Conservation (phyloP, 73 alveolate species). For the Breviolum minutum region DNA sequence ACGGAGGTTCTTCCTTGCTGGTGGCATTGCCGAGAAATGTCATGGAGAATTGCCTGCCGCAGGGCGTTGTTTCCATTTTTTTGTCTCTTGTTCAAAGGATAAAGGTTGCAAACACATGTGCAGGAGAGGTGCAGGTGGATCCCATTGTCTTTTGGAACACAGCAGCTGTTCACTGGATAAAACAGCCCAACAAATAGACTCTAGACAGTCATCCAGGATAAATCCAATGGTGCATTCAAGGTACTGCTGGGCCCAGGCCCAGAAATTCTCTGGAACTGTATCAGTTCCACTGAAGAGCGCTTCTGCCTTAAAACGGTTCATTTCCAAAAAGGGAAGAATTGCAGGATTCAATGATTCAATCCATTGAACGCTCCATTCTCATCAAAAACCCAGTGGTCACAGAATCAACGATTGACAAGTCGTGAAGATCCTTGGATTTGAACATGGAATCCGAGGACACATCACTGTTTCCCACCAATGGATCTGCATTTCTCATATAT, state of each 20-base stretch:
- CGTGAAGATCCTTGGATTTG: background rate
- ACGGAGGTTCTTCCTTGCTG: constrained; percentile 26
- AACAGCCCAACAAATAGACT: background rate
- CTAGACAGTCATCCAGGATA: no score
- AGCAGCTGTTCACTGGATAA: background rate
- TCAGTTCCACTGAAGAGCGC: constrained; percentile 13
- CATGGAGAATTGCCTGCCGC: constrained; percentile 5
- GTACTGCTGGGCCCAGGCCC: constrained; percentile 15
- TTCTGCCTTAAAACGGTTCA: background rate
- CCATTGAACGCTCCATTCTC: background rate
- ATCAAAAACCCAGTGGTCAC: no score
- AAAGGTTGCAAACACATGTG: no score
- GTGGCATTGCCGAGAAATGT: background rate
- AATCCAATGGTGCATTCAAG: background rate
- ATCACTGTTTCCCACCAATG: background rate
- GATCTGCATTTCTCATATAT: background rate
- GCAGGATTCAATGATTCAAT: background rate
- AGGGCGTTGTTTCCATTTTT: background rate
- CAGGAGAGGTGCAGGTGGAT: no score
- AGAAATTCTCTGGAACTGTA: background rate
- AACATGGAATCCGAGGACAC: background rate
- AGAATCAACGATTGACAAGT: background rate
- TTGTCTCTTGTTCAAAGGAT: background rate
- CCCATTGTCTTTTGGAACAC: background rate
- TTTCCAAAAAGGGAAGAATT: background rate